phyloP scores from a whole-genome alignment of 2,329 filamentous ascomycete species.

The Diplocarpon rosae region DNA sequence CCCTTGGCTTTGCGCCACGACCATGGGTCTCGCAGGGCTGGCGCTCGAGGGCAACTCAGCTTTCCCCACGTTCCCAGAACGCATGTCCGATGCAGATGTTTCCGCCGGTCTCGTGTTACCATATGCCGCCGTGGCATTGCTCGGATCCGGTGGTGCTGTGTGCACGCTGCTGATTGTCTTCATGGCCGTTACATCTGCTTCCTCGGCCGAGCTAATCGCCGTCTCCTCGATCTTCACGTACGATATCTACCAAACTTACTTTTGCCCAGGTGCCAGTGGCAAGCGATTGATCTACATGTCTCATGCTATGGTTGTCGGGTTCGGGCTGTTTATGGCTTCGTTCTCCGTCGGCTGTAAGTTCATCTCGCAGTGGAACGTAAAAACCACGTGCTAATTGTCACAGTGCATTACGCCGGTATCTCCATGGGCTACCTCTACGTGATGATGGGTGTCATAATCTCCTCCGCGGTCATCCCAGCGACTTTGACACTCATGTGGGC shows the following conservation, averaged over 20 bases:
- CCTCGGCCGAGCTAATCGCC: slow-evolving; percentile 74
- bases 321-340: slow-evolving; percentile 64
- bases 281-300: slow-evolving; percentile 70
- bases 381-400: no score
- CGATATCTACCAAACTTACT: slow-evolving; percentile 78
- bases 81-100: slow-evolving; percentile 65
- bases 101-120: slow-evolving; percentile 76
- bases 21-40: slow-evolving; percentile 73
- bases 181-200: slow-evolving; percentile 81
- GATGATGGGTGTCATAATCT: slow-evolving; percentile 87
- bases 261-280: slow-evolving; percentile 67
- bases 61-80: slow-evolving; percentile 62
- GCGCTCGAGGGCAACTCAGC: slow-evolving; percentile 63
- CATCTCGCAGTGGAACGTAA: no score
- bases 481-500: slow-evolving; percentile 73
- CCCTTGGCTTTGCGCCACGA: slow-evolving; percentile 80
- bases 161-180: slow-evolving; percentile 74
- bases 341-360: slow-evolving; percentile 55
- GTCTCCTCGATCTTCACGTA: slow-evolving; percentile 84
- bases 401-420: slow-evolving; percentile 45
- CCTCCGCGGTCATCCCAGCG: slow-evolving; percentile 71
- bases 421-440: slow-evolving; percentile 84
- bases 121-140: slow-evolving; percentile 70
- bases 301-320: slow-evolving; percentile 62
- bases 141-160: slow-evolving; percentile 71